These are phyloP conservation scores for Quercus parvula DNA, from an alignment of 306 rosid genomes.

Conservation along the genomic window DNA sequence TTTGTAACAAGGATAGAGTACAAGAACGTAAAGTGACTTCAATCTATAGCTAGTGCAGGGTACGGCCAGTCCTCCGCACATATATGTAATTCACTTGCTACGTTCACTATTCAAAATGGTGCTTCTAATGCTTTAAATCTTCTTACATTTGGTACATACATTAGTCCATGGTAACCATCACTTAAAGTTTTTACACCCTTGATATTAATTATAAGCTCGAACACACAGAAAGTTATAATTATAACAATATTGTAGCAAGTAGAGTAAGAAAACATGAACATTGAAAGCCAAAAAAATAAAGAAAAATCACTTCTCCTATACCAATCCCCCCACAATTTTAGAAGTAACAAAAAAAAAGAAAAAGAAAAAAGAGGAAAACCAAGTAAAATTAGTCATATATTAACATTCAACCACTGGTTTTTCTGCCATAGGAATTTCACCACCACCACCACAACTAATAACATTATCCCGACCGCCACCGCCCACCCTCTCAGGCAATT, in stretches of 20 bases:
- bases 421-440: conserved; percentile 47
- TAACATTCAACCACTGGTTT: conserved; percentile 50
- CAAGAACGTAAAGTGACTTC: neutral
- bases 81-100: neutral
- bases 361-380: neutral
- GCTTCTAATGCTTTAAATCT: neutral
- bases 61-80: neutral
- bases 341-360: conserved; percentile 4
- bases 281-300: conserved; percentile 27
- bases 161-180: conserved; percentile 9
- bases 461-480: conserved; percentile 9
- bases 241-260: conserved; percentile 19
- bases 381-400: conserved; percentile 26
- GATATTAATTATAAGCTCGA: conserved; percentile 5
- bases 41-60: neutral
- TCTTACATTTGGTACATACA: neutral
- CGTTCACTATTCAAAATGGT: neutral
- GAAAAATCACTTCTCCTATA: conserved; percentile 75
- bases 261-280: conserved; percentile 39
- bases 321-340: conserved; percentile 89
- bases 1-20: neutral
- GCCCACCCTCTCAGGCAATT: conserved; percentile 26
- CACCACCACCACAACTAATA: conserved; percentile 10
- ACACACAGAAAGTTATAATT: conserved; percentile 28
- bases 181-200: conserved; percentile 16